Evolutionary conservation across 768 basidiomycete genomes (phyloP).

Genomic region (Russula griseocarnosa): DNA sequence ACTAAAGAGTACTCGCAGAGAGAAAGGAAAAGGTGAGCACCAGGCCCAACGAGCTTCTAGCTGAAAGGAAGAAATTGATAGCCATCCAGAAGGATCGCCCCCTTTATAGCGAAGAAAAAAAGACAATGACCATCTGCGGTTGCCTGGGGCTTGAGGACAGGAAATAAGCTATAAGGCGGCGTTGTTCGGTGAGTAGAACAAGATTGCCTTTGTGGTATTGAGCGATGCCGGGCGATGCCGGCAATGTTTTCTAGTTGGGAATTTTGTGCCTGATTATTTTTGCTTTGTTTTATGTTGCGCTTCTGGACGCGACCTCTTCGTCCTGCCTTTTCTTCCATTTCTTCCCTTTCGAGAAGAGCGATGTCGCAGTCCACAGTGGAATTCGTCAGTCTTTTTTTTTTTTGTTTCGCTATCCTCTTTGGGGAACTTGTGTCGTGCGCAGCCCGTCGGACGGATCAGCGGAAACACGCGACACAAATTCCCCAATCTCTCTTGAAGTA

Average conservation of each 20-base stretch:
- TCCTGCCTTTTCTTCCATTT: neutral
- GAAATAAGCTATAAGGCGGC: too few relatives aligned
- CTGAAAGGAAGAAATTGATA: neutral
- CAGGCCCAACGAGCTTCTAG: slow-evolving; percentile 25
- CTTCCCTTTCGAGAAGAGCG: slow-evolving; percentile 12
- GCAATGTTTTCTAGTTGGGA: neutral
- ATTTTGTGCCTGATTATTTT: neutral
- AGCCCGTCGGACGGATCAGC: neutral
- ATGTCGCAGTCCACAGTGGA: slow-evolving; percentile 26
- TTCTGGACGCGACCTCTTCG: slow-evolving; percentile 33
- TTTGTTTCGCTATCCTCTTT: neutral
- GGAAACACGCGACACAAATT: too few relatives aligned
- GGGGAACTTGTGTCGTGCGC: neutral
- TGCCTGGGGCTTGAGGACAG: neutral
- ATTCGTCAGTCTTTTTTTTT: slow-evolving; percentile 26
- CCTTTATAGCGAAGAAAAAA: slow-evolving; percentile 15
- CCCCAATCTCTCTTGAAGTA: neutral
- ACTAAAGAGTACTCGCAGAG: neutral
- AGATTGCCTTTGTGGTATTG: neutral
- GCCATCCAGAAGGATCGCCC: neutral
- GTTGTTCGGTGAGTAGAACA: too few relatives aligned
- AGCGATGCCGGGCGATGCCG: slow-evolving; percentile 4
- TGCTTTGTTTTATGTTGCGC: slow-evolving; percentile 35
- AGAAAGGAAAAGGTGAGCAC: slow-evolving; percentile 15
- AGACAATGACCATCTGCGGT: slow-evolving; percentile 11